Base-by-base conservation (phyloP, 441 rosid species). In the Theobroma grandiflorum region DNA sequence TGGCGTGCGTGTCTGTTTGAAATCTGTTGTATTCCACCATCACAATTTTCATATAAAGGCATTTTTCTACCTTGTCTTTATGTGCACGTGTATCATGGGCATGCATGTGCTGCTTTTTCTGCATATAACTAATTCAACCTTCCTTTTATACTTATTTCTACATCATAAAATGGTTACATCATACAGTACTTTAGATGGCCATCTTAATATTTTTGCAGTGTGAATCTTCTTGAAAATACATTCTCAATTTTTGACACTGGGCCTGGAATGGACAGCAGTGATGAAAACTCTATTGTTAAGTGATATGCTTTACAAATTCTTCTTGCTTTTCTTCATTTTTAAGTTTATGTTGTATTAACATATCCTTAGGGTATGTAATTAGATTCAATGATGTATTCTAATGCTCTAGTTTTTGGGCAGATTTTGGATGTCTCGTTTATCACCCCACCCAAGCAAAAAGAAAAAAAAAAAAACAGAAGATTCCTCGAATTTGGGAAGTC, bases 191-290 rank as follows among this genome's bases (percentile, higher is more conserved):
- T 47, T 2, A 26, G 12, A 59, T 26, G n/a, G 63, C 12, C 11
- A 53, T 69, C 7, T 67, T 81, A 72, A 64, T 33, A 8, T 71
- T 57, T 59, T 79, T 88, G 79, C 94, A 94, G 95, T 2, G 89
- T 94, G 80, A 83, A 88, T 78, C 66, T 92, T 72, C 68, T 11
- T n/a, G 77, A 79, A 40, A 91, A 89, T 75, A 86, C 43, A 69
- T 85, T 92, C 84, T 78, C 92, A 70, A 85, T 90, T 75, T 91
- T 94, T 80, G 97, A 94, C 82, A 80, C 94, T 22, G 97, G 97
- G 76, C 88, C 85, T 72, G 98, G 97, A 85, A 94, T 94, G 97
- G 97, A 94, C 78, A 83, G 78, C 62, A 89, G 89, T 77, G 92
- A 89, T 7, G 87, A 83, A 76, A 87, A 86, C 61, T 88, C 86